These are phyloP conservation scores for Posidonia australis DNA, from an alignment of 106 monocot species.

Conservation along the genomic window DNA sequence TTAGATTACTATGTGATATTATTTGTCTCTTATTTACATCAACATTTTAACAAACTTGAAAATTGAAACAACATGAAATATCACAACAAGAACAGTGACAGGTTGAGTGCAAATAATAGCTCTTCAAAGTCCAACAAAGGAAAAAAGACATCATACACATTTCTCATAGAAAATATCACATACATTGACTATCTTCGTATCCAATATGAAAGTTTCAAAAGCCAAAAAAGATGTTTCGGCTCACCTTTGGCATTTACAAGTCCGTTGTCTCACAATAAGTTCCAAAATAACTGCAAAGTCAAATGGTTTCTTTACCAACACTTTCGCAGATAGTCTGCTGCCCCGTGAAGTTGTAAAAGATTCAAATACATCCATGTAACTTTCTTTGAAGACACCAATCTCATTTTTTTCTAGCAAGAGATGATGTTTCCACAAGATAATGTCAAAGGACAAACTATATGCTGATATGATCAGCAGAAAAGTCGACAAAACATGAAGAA, in stretches of 20 bases:
- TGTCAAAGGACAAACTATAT: background rate
- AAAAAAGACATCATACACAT: too few relatives aligned
- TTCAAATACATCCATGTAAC: constrained; percentile 57
- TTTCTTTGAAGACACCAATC: constrained; percentile 46
- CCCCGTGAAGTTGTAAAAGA: background rate
- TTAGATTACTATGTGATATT: too few relatives aligned
- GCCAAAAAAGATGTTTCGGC: background rate
- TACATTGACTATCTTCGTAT: too few relatives aligned
- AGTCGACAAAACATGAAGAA: background rate
- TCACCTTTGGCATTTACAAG: constrained; percentile 98
- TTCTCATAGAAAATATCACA: too few relatives aligned
- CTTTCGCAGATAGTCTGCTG: background rate
- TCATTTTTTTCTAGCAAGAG: constrained; percentile 93
- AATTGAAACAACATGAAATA: too few relatives aligned
- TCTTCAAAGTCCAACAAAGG: too few relatives aligned
- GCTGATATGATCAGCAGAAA: background rate
- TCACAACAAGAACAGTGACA: too few relatives aligned
- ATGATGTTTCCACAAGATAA: background rate
- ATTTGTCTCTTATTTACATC: too few relatives aligned
- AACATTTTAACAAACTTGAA: too few relatives aligned
- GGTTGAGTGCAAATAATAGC: too few relatives aligned
- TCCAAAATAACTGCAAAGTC: constrained; percentile 81
- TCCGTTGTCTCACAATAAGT: constrained; percentile 87
- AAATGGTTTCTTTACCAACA: background rate
- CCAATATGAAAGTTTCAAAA: too few relatives aligned